Evolutionary conservation across 176 grass and related monocot species (phyloP).

Genomic region (Rhynchospora breviuscula): DNA sequence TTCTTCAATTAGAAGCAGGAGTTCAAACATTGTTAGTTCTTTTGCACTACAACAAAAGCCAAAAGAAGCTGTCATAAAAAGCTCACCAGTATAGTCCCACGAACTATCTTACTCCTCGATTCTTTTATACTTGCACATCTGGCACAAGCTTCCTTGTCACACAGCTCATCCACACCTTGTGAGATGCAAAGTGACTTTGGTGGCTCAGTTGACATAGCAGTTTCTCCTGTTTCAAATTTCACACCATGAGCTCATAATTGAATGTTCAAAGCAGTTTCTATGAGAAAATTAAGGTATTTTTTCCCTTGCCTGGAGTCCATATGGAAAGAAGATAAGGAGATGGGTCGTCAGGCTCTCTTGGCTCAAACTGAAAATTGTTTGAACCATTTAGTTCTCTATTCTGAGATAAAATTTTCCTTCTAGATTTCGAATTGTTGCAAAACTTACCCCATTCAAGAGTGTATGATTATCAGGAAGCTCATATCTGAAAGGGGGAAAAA

Average conservation of each 20-base stretch:
- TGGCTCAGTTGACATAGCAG: slow-evolving; percentile 69
- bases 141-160: slow-evolving; percentile 46
- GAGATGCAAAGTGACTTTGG: slow-evolving; percentile 56
- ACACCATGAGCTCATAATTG: not conserved
- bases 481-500: slow-evolving; percentile 45
- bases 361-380: slow-evolving; percentile 42
- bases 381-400: slow-evolving; percentile 32
- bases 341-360: slow-evolving; percentile 69
- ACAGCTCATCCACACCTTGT: slow-evolving; percentile 42
- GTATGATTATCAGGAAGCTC: slow-evolving; percentile 70
- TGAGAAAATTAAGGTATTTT: not conserved
- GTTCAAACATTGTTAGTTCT: not conserved
- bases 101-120: slow-evolving; percentile 56
- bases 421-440: not conserved
- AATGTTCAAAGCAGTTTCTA: not conserved
- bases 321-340: slow-evolving; percentile 67
- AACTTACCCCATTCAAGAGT: slow-evolving; percentile 63
- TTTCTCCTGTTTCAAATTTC: slow-evolving; percentile 46
- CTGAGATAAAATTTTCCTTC: not conserved
- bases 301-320: slow-evolving; percentile 71
- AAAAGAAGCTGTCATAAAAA: not conserved
- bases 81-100: slow-evolving; percentile 66
- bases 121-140: slow-evolving; percentile 65
- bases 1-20: slow-evolving; percentile 11
- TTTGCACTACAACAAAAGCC: not conserved